phyloP scores from a whole-genome alignment of 129 eudicot genomes.

The Ambrosia trifida region DNA sequence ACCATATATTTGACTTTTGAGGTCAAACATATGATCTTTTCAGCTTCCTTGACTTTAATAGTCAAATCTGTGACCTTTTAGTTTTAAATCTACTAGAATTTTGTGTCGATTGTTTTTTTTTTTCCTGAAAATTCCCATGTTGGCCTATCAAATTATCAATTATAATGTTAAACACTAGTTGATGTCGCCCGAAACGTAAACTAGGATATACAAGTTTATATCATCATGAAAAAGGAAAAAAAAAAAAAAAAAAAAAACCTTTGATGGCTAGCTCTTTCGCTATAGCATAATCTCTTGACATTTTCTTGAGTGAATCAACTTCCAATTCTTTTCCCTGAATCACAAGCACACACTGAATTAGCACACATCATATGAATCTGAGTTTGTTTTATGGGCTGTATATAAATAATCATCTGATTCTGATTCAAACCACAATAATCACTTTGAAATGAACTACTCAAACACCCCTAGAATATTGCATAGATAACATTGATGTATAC shows the following conservation, averaged over 20 bases:
- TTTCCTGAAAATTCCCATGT: background rate
- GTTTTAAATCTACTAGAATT: background rate
- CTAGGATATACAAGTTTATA: background rate
- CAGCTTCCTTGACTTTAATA: background rate
- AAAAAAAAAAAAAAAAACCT: conserved; percentile 36
- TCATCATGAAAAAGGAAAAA: background rate
- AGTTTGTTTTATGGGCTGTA: background rate
- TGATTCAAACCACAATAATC: background rate
- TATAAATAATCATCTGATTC: background rate
- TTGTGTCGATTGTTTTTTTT: background rate
- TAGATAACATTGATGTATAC: background rate
- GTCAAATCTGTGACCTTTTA: background rate
- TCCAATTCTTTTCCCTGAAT: conserved; percentile 72
- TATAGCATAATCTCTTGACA: conserved; percentile 59
- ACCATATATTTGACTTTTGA: background rate
- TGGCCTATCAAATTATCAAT: background rate
- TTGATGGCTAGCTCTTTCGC: conserved; percentile 66
- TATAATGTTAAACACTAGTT: background rate
- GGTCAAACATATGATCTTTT: background rate
- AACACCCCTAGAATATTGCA: background rate
- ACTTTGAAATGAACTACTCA: background rate
- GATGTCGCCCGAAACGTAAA: background rate
- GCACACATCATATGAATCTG: background rate
- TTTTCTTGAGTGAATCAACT: conserved; percentile 55
- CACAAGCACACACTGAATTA: conserved; percentile 3